A percentile compares a stretch with the other conserved stretches of the same genome.
Conservation (phyloP, 2,329 filamentous ascomycete genomes). For the Hypoxylon sp. region DNA sequence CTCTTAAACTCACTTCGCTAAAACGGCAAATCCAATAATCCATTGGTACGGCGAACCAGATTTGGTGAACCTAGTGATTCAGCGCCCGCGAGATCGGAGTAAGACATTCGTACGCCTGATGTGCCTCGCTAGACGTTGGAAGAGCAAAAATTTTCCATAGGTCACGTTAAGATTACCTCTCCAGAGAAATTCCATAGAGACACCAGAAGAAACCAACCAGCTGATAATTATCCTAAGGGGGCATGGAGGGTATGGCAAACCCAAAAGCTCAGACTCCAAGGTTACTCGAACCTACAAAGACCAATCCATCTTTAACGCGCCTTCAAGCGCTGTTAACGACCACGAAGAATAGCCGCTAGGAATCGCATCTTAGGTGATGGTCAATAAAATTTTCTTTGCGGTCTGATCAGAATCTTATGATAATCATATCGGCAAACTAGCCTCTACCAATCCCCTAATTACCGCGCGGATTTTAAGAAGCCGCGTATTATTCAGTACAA, state of each 20-base stretch:
- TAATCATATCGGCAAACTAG: slow-evolving; percentile 35
- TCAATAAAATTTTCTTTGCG: slow-evolving; percentile 18
- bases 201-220: slow-evolving; percentile 3
- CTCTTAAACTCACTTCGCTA: slow-evolving; percentile 35
- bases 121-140: slow-evolving; percentile 34
- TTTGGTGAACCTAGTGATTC: slow-evolving; percentile 28
- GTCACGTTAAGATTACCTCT: slow-evolving; percentile 26
- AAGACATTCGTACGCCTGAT: slow-evolving; percentile 26
- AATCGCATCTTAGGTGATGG: slow-evolving; percentile 3
- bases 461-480: slow-evolving; percentile 40
- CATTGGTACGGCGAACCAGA: slow-evolving; percentile 36
- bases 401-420: slow-evolving; percentile 40
- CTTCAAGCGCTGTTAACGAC: slow-evolving; percentile 7
- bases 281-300: slow-evolving; percentile 16
- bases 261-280: slow-evolving; percentile 14
- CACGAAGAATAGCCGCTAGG: slow-evolving; percentile 17
- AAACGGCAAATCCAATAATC: slow-evolving; percentile 36
- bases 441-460: slow-evolving; percentile 38
- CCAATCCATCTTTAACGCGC: slow-evolving; percentile 20
- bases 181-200: background rate
- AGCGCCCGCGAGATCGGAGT: slow-evolving; percentile 44
- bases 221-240: slow-evolving; percentile 27
- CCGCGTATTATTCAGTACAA: slow-evolving; percentile 17
- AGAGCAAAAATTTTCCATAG: slow-evolving; percentile 25
- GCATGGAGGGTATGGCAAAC: slow-evolving; percentile 25